These are phyloP conservation scores for Chlorella sp. DNA, from an alignment of 139 green algal genomes.

Conservation along the genomic window DNA sequence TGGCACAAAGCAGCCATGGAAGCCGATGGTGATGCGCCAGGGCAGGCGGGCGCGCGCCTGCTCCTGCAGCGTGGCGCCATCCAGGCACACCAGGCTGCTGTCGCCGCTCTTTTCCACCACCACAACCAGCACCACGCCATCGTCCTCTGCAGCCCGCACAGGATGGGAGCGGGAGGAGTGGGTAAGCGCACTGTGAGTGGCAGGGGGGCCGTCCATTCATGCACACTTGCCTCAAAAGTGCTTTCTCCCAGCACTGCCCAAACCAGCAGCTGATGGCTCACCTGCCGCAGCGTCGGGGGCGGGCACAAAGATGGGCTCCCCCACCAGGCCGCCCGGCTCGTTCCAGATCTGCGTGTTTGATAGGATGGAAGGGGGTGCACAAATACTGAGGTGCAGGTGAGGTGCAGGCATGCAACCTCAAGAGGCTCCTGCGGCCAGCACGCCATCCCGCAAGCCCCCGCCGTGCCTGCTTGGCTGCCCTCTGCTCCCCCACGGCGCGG, in stretches of 20 bases:
- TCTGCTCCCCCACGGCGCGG: no score
- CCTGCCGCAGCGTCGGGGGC: constrained; percentile 38
- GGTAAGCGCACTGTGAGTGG: neutral
- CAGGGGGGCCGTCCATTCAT: neutral
- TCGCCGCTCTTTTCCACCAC: constrained; percentile 54
- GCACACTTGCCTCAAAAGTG: neutral
- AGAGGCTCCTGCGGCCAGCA: neutral
- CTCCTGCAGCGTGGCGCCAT: constrained; percentile 66
- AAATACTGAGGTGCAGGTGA: neutral
- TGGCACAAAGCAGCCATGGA: constrained; percentile 69
- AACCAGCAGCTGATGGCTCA: constrained; percentile 54
- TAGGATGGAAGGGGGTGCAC: neutral
- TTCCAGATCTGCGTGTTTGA: constrained; percentile 53
- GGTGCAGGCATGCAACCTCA: neutral
- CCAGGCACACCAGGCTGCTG: constrained; percentile 68
- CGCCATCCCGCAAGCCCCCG: no score
- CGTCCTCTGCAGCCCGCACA: constrained; percentile 63
- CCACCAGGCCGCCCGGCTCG: constrained; percentile 57
- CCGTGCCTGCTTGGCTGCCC: no score
- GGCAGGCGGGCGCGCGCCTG: constrained; percentile 66
- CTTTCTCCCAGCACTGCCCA: neutral
- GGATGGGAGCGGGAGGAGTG: neutral
- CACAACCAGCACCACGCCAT: constrained; percentile 72
- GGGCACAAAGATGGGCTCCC: constrained; percentile 75
- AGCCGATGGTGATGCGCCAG: constrained; percentile 61